Evolutionary conservation across 805 yeast species (phyloP), one percentile per base, ranked within the genome.

Genomic region (Cyberlindnera xylosilytica): DNA sequence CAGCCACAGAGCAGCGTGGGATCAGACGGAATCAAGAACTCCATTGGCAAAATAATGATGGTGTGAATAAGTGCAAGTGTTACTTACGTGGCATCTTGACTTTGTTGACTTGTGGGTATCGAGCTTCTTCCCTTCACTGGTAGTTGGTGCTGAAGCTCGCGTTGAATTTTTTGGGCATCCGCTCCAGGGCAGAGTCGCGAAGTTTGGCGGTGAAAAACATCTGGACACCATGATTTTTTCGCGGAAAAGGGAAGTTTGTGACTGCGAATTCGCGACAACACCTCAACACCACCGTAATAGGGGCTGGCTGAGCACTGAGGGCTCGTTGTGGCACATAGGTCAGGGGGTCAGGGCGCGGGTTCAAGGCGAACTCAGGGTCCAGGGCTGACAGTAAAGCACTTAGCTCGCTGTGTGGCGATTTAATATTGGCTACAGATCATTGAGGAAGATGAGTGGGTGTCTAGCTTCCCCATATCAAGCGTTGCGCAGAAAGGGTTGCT

Each of bases 71-170:
- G 23, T 32, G 34, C 12, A 13, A 17, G 23, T 19, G 28, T 20
- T 34, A 57, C 62, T 41, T 53, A 57, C 62, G 62, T 45, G 62
- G 62, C 62, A 57, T 57, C 33, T 52, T 54, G 58, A 52, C 56
- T 56, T 35, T 32, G 23, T 41, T 26, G 20, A 27, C 29, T 32
- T 15, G 10, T 29, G 33, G 4, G 15, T n/a, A n/a, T n/a, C n/a
- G n/a, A n/a, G 13, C 22, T 28, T 33, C 26, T 20, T 29, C 20
- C 13, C 31, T 5, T 17, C 36, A 28, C 16, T 12, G 20, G 15
- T 27, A 15, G 15, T 13, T 11, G 38, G 20, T 24, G 28, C 12
- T 20, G 23, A n/a, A n/a, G n/a, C n/a, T 22, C 15, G 22, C 12
- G 20, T 22, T 15, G 22, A 24, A 34, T 34, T 34, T 34, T 20